These are phyloP conservation scores for Brassica juncea DNA, from an alignment of 345 rosid genomes.

Conservation along the genomic window DNA sequence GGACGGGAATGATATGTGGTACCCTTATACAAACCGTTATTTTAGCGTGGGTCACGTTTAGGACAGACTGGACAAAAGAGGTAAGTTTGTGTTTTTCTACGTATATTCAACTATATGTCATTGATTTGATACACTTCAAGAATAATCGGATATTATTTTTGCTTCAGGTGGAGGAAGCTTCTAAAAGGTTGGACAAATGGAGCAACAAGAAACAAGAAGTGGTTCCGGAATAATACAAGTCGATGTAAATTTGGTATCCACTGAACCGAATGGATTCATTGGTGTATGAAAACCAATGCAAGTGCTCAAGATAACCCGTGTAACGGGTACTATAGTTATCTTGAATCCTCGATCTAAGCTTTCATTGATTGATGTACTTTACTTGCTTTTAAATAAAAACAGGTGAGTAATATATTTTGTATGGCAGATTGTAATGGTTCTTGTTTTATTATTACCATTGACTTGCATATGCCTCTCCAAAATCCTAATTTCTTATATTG, in stretches of 20 bases:
- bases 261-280: neutral
- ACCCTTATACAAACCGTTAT: constrained; percentile 62
- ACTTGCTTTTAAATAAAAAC: too few relatives aligned
- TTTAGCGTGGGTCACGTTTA: constrained; percentile 57
- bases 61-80: constrained; percentile 70
- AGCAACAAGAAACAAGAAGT: constrained; percentile 30
- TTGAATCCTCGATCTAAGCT: neutral
- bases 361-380: too few relatives aligned
- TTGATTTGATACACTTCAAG: neutral
- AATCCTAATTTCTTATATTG: neutral
- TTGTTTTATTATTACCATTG: neutral
- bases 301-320: neutral
- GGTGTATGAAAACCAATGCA: neutral
- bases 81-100: constrained; percentile 27
- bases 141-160: neutral
- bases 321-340: neutral
- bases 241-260: neutral
- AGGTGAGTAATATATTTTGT: neutral
- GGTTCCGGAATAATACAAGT: constrained; percentile 4
- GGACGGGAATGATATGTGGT: constrained; percentile 76
- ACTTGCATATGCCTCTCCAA: neutral
- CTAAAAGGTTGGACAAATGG: constrained; percentile 39
- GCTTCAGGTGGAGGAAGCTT: constrained; percentile 44
- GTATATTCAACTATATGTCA: neutral
- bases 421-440: neutral